Evolutionary conservation across 768 basidiomycete species (phyloP).

Genomic region (Amanita molliuscula): DNA sequence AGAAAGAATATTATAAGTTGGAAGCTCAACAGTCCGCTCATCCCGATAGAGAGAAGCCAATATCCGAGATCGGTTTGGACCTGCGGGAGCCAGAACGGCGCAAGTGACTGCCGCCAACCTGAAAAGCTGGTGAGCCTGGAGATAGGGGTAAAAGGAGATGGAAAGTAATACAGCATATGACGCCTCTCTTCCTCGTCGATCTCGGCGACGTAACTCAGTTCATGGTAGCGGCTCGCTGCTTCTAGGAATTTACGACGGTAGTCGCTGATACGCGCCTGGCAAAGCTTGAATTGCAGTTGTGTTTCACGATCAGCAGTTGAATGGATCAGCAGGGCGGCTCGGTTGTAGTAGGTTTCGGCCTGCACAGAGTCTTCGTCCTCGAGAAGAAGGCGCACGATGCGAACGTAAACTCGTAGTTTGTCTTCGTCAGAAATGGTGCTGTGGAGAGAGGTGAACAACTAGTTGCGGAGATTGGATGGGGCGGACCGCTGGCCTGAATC

Average conservation of each 20-base stretch:
- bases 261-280: constrained; percentile 91
- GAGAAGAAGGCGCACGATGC: constrained; percentile 86
- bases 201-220: constrained; percentile 82
- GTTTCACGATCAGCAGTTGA: constrained; percentile 71
- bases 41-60: constrained; percentile 91
- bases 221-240: constrained; percentile 89
- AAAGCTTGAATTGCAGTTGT: constrained; percentile 78
- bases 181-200: constrained; percentile 91
- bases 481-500: constrained; percentile 80
- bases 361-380: constrained; percentile 96
- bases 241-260: constrained; percentile 89
- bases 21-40: constrained; percentile 74
- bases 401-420: constrained; percentile 83
- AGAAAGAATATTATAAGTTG: constrained; percentile 81
- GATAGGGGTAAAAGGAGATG: background rate
- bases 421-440: constrained; percentile 71
- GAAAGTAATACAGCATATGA: constrained; percentile 68
- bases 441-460: constrained; percentile 7
- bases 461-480: background rate
- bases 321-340: constrained; percentile 85
- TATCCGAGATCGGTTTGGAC: constrained; percentile 89
- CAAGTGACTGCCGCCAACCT: constrained; percentile 78
- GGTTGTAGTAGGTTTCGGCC: constrained; percentile 97
- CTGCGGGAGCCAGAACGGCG: constrained; percentile 93
- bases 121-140: constrained; percentile 3